A percentile compares a stretch with the other conserved stretches of the same genome.
Conservation (phyloP, 108 stramenopile species). For the Cyclotella cryptica region DNA sequence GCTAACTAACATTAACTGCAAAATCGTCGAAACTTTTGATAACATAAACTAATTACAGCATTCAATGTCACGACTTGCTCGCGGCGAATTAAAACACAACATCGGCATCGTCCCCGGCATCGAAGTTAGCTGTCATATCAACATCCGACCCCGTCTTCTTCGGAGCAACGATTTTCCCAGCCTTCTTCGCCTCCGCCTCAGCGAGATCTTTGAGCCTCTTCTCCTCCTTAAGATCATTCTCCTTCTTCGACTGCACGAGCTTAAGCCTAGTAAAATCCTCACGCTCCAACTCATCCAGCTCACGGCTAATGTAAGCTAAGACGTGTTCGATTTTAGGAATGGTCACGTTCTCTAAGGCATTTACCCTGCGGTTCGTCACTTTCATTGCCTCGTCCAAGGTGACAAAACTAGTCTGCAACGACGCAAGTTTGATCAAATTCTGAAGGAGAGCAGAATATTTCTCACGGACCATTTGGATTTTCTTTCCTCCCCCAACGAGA, state of each 20-base stretch:
- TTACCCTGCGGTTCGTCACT: constrained; percentile 97
- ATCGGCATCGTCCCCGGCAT: constrained; percentile 84
- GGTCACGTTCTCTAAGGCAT: constrained; percentile 98
- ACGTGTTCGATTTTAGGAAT: constrained; percentile 95
- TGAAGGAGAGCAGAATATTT: constrained; percentile 90
- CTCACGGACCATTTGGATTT: constrained; percentile 90
- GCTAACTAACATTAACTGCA: not conserved
- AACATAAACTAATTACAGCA: not conserved
- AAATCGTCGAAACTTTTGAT: constrained; percentile 1
- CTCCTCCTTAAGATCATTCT: constrained; percentile 58
- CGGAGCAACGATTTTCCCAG: constrained; percentile 9
- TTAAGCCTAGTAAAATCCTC: constrained; percentile 99
- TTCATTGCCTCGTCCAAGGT: constrained; percentile 98
- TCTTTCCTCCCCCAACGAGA: constrained; percentile 96
- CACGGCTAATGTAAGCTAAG: constrained; percentile 94
- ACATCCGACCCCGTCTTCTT: constrained; percentile 58
- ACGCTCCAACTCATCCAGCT: constrained; percentile 98
- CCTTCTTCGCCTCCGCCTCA: constrained; percentile 28
- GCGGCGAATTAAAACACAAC: constrained; percentile 82
- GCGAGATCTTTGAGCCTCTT: constrained; percentile 36
- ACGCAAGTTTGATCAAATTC: constrained; percentile 94
- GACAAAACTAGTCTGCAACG: constrained; percentile 97
- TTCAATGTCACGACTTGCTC: not conserved
- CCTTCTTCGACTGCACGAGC: constrained; percentile 92
- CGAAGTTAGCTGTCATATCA: constrained; percentile 84